These are phyloP conservation scores for Mycena indigotica DNA, from an alignment of 768 basidiomycete genomes.

Conservation along the genomic window DNA sequence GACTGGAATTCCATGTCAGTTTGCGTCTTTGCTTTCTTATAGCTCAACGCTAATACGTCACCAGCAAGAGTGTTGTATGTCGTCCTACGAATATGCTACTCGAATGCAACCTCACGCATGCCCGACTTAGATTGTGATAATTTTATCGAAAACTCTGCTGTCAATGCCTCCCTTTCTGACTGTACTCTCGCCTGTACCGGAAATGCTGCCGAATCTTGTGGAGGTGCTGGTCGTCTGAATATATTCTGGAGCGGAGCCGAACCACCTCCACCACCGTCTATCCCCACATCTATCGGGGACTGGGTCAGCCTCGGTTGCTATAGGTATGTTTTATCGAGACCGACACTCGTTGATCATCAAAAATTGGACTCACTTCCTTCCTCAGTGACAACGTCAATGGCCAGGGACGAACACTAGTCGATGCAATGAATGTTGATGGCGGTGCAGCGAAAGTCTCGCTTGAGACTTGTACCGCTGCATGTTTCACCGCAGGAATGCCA, in stretches of 20 bases:
- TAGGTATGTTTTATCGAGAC: conserved; percentile 42
- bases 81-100: too few species aligned
- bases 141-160: conserved; percentile 46
- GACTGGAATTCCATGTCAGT: conserved; percentile 57
- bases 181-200: conserved; percentile 68
- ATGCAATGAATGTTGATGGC: conserved; percentile 34
- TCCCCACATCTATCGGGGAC: conserved; percentile 55
- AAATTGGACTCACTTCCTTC: not conserved
- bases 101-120: too few species aligned
- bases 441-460: conserved; percentile 46
- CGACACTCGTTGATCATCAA: too few species aligned
- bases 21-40: conserved; percentile 2
- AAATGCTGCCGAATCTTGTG: conserved; percentile 58
- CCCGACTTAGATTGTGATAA: conserved; percentile 62
- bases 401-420: conserved; percentile 41
- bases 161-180: conserved; percentile 48
- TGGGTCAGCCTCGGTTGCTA: conserved; percentile 80
- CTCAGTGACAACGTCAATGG: conserved; percentile 48
- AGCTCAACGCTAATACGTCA: conserved; percentile 24
- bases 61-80: conserved; percentile 58
- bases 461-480: conserved; percentile 61
- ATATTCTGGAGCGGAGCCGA: conserved; percentile 63
- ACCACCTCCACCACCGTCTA: conserved; percentile 58
- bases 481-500: conserved; percentile 51
- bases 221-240: conserved; percentile 57